These are phyloP conservation scores for Penicillium pulvis DNA, from an alignment of 495 filamentous ascomycete species.

Conservation along the genomic window DNA sequence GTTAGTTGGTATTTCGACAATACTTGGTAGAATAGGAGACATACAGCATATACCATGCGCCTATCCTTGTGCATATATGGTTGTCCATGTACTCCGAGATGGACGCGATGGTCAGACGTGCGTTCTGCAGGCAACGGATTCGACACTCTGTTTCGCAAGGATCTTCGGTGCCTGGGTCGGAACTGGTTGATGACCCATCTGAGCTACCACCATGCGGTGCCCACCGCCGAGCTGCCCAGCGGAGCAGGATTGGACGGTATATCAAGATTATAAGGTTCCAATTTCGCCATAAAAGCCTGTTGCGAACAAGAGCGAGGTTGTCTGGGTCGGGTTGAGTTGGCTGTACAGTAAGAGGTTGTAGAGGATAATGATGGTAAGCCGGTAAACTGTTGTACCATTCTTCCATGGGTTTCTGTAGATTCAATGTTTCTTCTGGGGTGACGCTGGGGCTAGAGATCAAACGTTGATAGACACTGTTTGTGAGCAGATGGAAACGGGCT, in stretches of 20 bases:
- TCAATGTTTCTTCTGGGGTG: conserved; percentile 49
- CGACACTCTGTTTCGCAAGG: conserved; percentile 46
- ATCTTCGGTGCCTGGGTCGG: conserved; percentile 38
- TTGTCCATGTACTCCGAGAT: conserved; percentile 48
- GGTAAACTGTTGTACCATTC: conserved; percentile 51
- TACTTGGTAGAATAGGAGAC: conserved; percentile 15
- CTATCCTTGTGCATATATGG: conserved; percentile 44
- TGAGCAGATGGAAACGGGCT: conserved; percentile 50
- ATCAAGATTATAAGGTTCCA: conserved; percentile 56
- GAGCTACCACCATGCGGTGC: conserved; percentile 30
- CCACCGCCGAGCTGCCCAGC: conserved; percentile 49
- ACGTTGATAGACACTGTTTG: conserved; percentile 52
- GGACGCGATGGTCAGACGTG: conserved; percentile 44
- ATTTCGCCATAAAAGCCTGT: conserved; percentile 50
- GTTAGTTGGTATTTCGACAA: conserved; percentile 2
- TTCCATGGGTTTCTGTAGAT: conserved; percentile 48
- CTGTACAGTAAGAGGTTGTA: conserved; percentile 23
- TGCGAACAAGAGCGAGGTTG: conserved; percentile 41
- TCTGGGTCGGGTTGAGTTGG: conserved; percentile 34
- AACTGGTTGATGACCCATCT: conserved; percentile 27
- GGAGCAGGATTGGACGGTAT: conserved; percentile 54
- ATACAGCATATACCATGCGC: conserved; percentile 56
- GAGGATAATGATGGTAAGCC: conserved; percentile 44
- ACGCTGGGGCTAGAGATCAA: conserved; percentile 53
- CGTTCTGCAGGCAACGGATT: conserved; percentile 46